Evolutionary conservation across 306 rosid species (phyloP), one percentile per base, ranked within the genome.

Genomic region (Cucurbita argyrosperma): DNA sequence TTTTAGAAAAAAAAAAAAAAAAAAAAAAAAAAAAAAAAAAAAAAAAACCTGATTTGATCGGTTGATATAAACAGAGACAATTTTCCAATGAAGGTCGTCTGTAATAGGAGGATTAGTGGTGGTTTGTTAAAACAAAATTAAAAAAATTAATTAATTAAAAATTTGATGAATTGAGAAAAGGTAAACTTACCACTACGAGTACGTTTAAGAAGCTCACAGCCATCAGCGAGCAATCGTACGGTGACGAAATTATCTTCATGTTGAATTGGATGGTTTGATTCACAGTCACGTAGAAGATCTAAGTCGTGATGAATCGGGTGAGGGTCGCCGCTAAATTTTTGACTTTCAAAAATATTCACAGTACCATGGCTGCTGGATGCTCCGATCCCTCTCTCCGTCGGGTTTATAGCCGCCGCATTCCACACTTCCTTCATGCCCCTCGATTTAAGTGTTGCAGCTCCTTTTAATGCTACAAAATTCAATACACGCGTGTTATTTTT

Each of bases 61-160:
- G 84, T 89, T 88, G 58, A 90, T 85, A 74, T 95, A 95, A 37
- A 95, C 96, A 74, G 96, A 95, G 4, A 95, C 97, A 43, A 95
- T 30, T 83, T 95, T 95, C 97, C 90, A 95, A 81, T 95, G 99
- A 74, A 95, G 99, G 87, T 91, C 97, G 64, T 96, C 99, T 95
- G 86, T 84, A 68, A 61, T 47, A 47, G 0, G 14, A 47, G 35
- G 35, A 30, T 30, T 30, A 3, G 3, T 30, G 35, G 35, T 30
- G 35, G 35, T 30, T 30, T 30, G 35, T 30, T 1, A 30, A n/a
- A 15, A 6, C 19, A 39, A 35, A n/a, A 39, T 6, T 21, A 4
- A 4, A 23, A 55, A 30, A 30, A 3, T 26, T 26, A 26, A 26
- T 30, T 30, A 30, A 30, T 30, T 30, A 30, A 30, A 30, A 30